Base-by-base conservation (phyloP, 768 basidiomycete genomes). In the Tulasnella calospora region DNA sequence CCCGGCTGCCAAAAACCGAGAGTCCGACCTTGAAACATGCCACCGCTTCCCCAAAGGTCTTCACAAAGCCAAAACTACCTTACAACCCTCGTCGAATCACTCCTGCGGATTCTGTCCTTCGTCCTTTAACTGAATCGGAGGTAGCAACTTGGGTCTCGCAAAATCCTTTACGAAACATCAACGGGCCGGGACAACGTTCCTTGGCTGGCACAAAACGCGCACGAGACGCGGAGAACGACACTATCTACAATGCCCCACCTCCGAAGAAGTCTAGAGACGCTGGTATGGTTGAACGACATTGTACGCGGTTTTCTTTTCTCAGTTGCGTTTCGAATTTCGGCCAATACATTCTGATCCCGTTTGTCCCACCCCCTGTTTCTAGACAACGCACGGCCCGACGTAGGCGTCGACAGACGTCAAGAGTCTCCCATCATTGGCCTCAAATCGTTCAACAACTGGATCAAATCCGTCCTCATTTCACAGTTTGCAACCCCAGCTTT, bases 401-500 rank as follows among this genome's bases (percentile, higher is more conserved):
- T 97, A 13, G 95, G 95, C 78, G 90, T 94, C 40, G 87, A 90
- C 13, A 91, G 93, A 82, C 93, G 98, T 41, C 88, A 89, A 80
- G 90, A 92, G 23, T 98, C 96, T 8, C 95, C 96, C 61, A 99
- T 99, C 81, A 95, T 98, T 76, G 98, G 98, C 47, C 89, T 99
- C 76, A 98, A 98, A 85, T 92, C 89, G 83, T 99, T 99, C 86
- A 99, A 99, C 86, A 99, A 99, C 86, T 99, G 98, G 98, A 92
- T 99, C 81, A 99, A 99, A 84, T 95, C 95, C 13, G 96, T 99
- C 23, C 88, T 99, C 80, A 98, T 99, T 82, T 91, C 92, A 12
- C 93, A 93, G 74, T 98, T 94, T 82, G 93, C 92, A 0, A 91
- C 92, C 83, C 91, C 92, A 3, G 91, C 87, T 41, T 87, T 95